Percentiles rank a stretch among this genome's conserved stretches.
Evolutionary conservation across 2,329 filamentous ascomycete genomes (phyloP).

Genomic region (Amphichorda felina): DNA sequence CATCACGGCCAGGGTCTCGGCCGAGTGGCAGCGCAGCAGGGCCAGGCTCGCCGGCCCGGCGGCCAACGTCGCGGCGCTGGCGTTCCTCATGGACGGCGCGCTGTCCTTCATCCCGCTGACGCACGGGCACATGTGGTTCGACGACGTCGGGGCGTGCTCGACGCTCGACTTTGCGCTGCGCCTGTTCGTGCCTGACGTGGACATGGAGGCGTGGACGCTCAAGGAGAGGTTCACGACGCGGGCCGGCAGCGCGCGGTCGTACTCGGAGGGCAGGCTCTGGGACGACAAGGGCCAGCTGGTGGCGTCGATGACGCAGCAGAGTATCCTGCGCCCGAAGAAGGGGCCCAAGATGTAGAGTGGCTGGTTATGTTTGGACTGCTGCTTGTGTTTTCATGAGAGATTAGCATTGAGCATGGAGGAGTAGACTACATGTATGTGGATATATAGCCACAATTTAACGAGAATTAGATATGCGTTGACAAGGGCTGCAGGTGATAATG

Average conservation of each 20-base stretch:
- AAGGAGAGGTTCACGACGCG: conserved; percentile 24
- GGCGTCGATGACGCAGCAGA: conserved; percentile 36
- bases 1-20: conserved; percentile 21
- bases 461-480: too few species aligned
- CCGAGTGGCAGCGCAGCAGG: conserved; percentile 26
- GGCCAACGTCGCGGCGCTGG: conserved; percentile 23
- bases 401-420: too few species aligned
- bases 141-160: conserved; percentile 29
- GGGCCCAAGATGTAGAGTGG: conserved; percentile 1
- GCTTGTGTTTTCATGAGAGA: neutral
- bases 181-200: conserved; percentile 23
- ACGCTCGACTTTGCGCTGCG: conserved; percentile 38
- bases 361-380: neutral
- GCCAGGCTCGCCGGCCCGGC: conserved; percentile 9
- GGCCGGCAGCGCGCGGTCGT: conserved; percentile 28
- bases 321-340: conserved; percentile 13
- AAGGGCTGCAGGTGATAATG: too few species aligned
- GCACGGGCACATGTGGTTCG: conserved; percentile 27
- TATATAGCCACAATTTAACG: too few species aligned
- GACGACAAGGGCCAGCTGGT: conserved; percentile 29
- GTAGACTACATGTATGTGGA: too few species aligned
- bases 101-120: conserved; percentile 30
- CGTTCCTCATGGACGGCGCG: conserved; percentile 30
- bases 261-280: conserved; percentile 30
- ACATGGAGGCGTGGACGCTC: conserved; percentile 29